phyloP scores from a whole-genome alignment of 306 rosid genomes.

The Cucumis hystrix region DNA sequence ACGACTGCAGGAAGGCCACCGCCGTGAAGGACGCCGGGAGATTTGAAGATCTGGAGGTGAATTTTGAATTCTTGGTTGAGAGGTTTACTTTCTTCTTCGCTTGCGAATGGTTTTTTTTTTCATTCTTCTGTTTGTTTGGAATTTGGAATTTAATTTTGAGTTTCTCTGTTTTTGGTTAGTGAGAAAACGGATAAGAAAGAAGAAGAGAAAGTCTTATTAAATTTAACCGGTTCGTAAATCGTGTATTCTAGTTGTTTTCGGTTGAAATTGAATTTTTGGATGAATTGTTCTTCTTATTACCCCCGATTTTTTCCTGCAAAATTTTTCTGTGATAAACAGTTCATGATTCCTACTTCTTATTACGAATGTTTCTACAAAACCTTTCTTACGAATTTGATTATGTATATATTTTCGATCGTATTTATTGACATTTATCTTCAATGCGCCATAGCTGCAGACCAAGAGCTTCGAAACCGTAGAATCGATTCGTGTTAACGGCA shows the following conservation, averaged over 20 bases:
- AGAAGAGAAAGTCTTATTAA: background rate
- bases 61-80: conserved; percentile 8
- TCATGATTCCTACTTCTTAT: background rate
- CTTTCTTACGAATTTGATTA: background rate
- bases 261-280: background rate
- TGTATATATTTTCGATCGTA: background rate
- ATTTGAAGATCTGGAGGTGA: conserved; percentile 54
- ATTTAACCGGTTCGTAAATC: background rate
- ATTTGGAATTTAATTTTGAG: background rate
- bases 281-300: background rate
- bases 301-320: background rate
- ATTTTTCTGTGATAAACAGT: background rate
- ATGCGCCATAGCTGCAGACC: conserved; percentile 20
- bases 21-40: conserved; percentile 2
- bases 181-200: background rate
- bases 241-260: background rate
- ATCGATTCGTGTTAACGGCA: conserved; percentile 21
- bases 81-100: background rate
- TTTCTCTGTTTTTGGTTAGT: conserved; percentile 1
- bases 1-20: conserved; percentile 14
- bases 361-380: background rate
- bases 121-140: background rate
- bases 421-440: conserved; percentile 12
- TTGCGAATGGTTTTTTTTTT: background rate
- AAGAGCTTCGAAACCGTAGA: conserved; percentile 44